Evolutionary conservation across 1,139 yeast species (phyloP), one percentile per base, ranked within the genome.

Genomic region (Nakaseomyces kungkrabaensis): DNA sequence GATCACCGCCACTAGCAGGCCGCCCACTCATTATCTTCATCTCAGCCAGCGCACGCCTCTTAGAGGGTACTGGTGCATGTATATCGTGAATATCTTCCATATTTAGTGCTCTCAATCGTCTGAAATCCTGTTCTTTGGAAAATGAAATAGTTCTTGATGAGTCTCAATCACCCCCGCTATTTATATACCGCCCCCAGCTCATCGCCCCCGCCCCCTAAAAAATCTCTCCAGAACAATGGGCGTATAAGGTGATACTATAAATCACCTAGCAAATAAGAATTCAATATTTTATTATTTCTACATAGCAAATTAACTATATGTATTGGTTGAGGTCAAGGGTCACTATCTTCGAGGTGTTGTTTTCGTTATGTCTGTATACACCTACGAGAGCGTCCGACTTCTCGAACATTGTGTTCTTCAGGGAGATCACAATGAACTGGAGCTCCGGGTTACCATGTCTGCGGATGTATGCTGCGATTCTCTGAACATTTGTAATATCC

Each of bases 331-430:
- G 73, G 63, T 87, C 92, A 51, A 86, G 67, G 0, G 94, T 85
- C 37, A 92, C 74, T 0, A 94, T 83, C 57, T 76, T 78, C 2
- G 96, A 87, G 48, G 88, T 76, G 60, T 86, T 87, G 52, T 79
- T 79, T 17, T 73, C 72, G 61, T 87, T 96, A 58, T 89, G 95
- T 54, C 96, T 75, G 69, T 86, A 92, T 46, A 92, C 90, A 29
- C 98, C 99, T 5, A 94, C 96, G 53, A 92, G 72, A 0, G 96
- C 83, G 62, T 89, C 96, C 5, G 96, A 86, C 60, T 81, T 82
- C 63, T 89, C 95, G 66, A 86, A 92, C 60, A 94, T 73, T 1
- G 89, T 80, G 62, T 84, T 88, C 69, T 92, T 92, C 67, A 92
- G 77, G 46, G 96, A 86, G 54, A 94, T 94, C 43, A 94, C 97